Conservation (phyloP, 352 stramenopile genomes). For the Phytophthora gonapodyides region DNA sequence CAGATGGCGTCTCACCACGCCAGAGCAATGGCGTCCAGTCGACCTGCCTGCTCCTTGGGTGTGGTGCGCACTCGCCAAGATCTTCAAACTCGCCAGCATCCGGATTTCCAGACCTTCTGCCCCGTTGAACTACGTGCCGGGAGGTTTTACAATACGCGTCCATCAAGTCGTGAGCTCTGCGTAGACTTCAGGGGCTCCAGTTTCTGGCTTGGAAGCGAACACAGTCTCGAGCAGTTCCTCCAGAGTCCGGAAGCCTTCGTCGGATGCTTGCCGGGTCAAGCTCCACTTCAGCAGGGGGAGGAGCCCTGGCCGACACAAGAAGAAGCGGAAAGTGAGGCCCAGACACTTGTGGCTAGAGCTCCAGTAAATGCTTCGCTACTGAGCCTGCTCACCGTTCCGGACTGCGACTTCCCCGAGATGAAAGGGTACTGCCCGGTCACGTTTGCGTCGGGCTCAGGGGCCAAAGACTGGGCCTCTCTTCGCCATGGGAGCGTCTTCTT, state of each 20-base stretch:
- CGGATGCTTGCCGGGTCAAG: slow-evolving; percentile 22
- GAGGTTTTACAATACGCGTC: slow-evolving; percentile 39
- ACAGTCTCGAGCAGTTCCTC: slow-evolving; percentile 43
- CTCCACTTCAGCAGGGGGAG: slow-evolving; percentile 7
- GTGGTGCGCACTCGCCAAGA: slow-evolving; percentile 34
- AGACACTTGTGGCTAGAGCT: slow-evolving; percentile 35
- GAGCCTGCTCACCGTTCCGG: slow-evolving; percentile 60
- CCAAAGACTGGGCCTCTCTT: slow-evolving; percentile 45
- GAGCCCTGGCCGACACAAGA: slow-evolving; percentile 25
- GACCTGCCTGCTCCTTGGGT: slow-evolving; percentile 30
- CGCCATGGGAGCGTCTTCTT: slow-evolving; percentile 59
- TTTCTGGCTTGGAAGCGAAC: slow-evolving; percentile 51
- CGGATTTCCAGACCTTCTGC: slow-evolving; percentile 54
- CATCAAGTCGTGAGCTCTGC: slow-evolving; percentile 40
- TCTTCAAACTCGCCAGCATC: slow-evolving; percentile 38
- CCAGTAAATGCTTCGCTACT: slow-evolving; percentile 68
- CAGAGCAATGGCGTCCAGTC: slow-evolving; percentile 20
- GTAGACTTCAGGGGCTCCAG: slow-evolving; percentile 45
- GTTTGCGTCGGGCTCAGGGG: slow-evolving; percentile 47
- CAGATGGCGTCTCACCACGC: slow-evolving; percentile 35
- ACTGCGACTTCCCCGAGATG: slow-evolving; percentile 74
- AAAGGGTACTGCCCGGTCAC: slow-evolving; percentile 81
- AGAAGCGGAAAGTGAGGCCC: slow-evolving; percentile 38
- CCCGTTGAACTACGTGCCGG: slow-evolving; percentile 55
- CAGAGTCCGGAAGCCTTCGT: slow-evolving; percentile 41